Conservation (phyloP, 2,329 filamentous ascomycete species). For the Conoideocrella luteorostrata region DNA sequence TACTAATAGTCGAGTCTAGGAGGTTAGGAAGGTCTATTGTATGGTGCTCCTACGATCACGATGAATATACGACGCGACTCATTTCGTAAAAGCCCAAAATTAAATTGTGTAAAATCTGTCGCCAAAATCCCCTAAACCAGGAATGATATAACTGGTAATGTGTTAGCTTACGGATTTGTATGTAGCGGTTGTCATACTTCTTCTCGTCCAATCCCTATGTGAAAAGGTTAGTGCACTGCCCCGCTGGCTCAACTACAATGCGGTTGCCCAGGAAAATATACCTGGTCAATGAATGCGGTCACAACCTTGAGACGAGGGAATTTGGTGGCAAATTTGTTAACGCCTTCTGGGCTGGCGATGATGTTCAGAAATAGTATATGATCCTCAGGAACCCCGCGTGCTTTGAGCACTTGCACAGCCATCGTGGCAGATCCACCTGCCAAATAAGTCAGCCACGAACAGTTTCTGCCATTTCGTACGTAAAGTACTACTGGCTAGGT, state of each 20-base stretch:
- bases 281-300: slow-evolving; percentile 89
- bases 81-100: slow-evolving; percentile 10
- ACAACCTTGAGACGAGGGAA: slow-evolving; percentile 89
- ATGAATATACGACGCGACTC: slow-evolving; percentile 1
- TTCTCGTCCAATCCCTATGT: slow-evolving; percentile 81
- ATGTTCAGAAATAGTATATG: slow-evolving; percentile 94
- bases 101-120: slow-evolving; percentile 92
- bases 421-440: slow-evolving; percentile 90
- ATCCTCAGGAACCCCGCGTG: slow-evolving; percentile 86
- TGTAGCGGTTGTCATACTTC: slow-evolving; percentile 55
- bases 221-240: slow-evolving; percentile 6
- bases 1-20: slow-evolving; percentile 32
- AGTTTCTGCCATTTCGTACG: too few relatives aligned
- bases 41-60: neutral
- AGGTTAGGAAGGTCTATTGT: neutral
- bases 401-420: slow-evolving; percentile 89
- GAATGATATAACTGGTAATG: slow-evolving; percentile 76
- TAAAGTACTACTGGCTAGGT: too few relatives aligned
- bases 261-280: too few relatives aligned
- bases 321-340: slow-evolving; percentile 79
- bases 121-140: slow-evolving; percentile 90
- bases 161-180: slow-evolving; percentile 26
- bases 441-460: too few relatives aligned
- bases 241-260: too few relatives aligned
- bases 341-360: slow-evolving; percentile 92